These are phyloP conservation scores for Chlorella ohadii DNA, from an alignment of 139 green algal genomes.

Conservation along the genomic window DNA sequence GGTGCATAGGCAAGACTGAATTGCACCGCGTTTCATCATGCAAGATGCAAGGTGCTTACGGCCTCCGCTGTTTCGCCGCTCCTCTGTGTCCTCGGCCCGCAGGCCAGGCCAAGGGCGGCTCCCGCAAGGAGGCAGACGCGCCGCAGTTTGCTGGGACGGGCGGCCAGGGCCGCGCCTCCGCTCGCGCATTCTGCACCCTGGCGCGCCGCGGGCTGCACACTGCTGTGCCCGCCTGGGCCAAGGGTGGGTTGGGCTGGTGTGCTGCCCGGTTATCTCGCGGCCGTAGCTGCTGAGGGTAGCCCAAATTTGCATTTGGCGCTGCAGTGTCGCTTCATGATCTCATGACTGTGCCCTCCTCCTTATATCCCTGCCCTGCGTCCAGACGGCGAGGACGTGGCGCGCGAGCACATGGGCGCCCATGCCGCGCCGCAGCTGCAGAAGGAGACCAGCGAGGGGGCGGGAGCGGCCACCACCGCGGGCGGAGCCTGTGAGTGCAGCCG, in stretches of 20 bases:
- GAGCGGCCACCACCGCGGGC: background rate
- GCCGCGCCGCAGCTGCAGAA: conserved; percentile 38
- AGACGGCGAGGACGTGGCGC: conserved; percentile 42
- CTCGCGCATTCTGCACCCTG: conserved; percentile 13
- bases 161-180: background rate
- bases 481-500: conserved; percentile 8
- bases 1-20: too few species aligned
- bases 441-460: conserved; percentile 8
- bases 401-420: conserved; percentile 32
- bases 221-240: background rate
- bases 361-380: background rate
- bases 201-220: background rate
- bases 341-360: too few species aligned
- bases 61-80: too few species aligned
- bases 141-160: conserved; percentile 19
- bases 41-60: too few species aligned
- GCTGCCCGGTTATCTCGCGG: too few species aligned
- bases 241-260: too few species aligned
- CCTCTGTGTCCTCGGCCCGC: background rate
- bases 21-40: too few species aligned
- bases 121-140: conserved; percentile 2
- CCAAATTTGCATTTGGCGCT: too few species aligned
- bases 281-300: too few species aligned
- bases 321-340: too few species aligned
- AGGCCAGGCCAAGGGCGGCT: conserved; percentile 22